Conservation (phyloP, 2,329 filamentous ascomycete species). For the Dothistroma septosporum region DNA sequence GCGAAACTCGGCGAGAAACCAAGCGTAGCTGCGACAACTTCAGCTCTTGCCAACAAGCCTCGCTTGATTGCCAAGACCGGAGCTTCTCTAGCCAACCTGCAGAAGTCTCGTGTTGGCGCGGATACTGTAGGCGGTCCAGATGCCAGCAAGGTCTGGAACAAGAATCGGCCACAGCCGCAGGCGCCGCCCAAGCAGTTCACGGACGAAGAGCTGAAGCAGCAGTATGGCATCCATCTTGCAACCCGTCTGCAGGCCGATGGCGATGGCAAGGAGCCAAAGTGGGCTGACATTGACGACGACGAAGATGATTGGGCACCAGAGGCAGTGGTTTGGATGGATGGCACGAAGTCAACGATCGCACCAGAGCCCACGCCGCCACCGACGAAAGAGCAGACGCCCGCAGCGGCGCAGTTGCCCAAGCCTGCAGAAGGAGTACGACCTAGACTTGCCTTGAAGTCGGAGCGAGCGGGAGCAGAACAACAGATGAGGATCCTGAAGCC, state of each 20-base stretch:
- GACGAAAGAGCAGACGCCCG: slow-evolving; percentile 17
- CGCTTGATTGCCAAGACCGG: slow-evolving; percentile 73
- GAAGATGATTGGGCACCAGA: slow-evolving; percentile 85
- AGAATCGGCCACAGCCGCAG: slow-evolving; percentile 66
- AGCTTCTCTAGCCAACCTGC: slow-evolving; percentile 50
- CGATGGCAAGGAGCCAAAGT: slow-evolving; percentile 70
- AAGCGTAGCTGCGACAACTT: slow-evolving; percentile 48
- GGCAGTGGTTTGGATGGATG: slow-evolving; percentile 82
- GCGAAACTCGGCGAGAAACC: slow-evolving; percentile 52
- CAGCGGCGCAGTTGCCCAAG: slow-evolving; percentile 24
- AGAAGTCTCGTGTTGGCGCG: slow-evolving; percentile 34
- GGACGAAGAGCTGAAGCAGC: slow-evolving; percentile 77
- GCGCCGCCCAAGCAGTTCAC: slow-evolving; percentile 77
- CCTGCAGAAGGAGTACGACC: slow-evolving; percentile 28
- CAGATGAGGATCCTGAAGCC: slow-evolving; percentile 50
- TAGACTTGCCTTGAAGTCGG: slow-evolving; percentile 29
- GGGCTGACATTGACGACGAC: slow-evolving; percentile 86
- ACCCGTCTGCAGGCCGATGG: slow-evolving; percentile 74
- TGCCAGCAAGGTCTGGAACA: slow-evolving; percentile 78
- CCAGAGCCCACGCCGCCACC: slow-evolving; percentile 43
- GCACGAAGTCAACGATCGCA: slow-evolving; percentile 73
- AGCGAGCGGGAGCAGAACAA: slow-evolving; percentile 35
- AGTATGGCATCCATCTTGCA: slow-evolving; percentile 81
- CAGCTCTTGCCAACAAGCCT: slow-evolving; percentile 53
- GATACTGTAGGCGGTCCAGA: slow-evolving; percentile 56